Evolutionary conservation across 345 rosid genomes (phyloP).

Genomic region (Cardamine occulta): DNA sequence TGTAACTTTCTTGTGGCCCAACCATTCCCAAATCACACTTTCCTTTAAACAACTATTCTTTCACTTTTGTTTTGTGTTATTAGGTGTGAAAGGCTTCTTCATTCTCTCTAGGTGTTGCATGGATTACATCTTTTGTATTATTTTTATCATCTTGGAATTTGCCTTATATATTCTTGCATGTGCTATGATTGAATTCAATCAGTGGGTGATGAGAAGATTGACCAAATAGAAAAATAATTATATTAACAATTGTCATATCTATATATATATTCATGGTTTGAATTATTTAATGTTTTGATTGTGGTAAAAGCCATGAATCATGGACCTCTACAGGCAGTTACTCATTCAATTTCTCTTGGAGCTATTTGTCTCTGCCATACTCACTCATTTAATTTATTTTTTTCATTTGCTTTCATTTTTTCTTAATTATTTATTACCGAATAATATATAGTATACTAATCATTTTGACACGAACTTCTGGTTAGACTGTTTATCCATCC

Average conservation of each 20-base stretch:
- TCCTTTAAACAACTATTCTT: conserved; percentile 40
- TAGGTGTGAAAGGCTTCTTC: conserved; percentile 37
- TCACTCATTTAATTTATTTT: conserved; percentile 31
- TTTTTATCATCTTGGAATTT: conserved; percentile 18
- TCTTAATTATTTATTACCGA: conserved; percentile 1
- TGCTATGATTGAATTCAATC: conserved; percentile 37
- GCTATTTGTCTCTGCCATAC: conserved; percentile 38
- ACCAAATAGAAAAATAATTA: background rate
- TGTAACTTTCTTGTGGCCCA: conserved; percentile 18
- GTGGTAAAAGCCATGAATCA: conserved; percentile 45
- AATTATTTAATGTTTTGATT: conserved; percentile 38
- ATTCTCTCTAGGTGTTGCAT: conserved; percentile 43
- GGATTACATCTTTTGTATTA: conserved; percentile 38
- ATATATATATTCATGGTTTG: conserved; percentile 15
- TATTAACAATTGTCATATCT: conserved; percentile 19
- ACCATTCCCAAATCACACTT: conserved; percentile 38
- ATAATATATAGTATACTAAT: background rate
- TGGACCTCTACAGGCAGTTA: conserved; percentile 36
- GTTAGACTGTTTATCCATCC: background rate
- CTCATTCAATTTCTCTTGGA: conserved; percentile 40
- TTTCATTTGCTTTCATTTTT: background rate
- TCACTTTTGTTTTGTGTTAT: conserved; percentile 32
- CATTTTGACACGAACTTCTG: conserved; percentile 1
- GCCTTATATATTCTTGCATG: conserved; percentile 25
- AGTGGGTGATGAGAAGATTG: conserved; percentile 15